Evolutionary conservation across 2,329 filamentous ascomycete genomes (phyloP).

Genomic region (Nothophaeocryptopus gaeumannii): DNA sequence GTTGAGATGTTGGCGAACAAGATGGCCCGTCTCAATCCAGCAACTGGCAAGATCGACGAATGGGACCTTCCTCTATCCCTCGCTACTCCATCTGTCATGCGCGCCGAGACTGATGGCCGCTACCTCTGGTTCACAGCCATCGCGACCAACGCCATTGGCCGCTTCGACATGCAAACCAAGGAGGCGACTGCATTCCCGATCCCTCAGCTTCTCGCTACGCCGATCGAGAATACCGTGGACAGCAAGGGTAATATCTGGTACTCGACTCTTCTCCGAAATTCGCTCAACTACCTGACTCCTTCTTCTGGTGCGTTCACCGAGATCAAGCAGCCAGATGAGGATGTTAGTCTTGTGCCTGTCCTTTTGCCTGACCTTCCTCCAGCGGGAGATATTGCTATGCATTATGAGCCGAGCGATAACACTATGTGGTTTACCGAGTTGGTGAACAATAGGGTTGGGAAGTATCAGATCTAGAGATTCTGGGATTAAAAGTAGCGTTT

Average conservation of each 20-base stretch:
- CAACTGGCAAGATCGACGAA: slow-evolving; percentile 17
- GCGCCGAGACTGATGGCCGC: slow-evolving; percentile 22
- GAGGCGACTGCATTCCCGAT: slow-evolving; percentile 17
- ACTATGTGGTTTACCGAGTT: slow-evolving; percentile 23
- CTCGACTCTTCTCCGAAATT: slow-evolving; percentile 20
- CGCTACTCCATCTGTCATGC: slow-evolving; percentile 23
- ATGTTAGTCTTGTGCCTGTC: slow-evolving; percentile 9
- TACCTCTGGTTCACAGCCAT: slow-evolving; percentile 26
- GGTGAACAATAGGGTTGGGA: slow-evolving; percentile 21
- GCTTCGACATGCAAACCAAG: slow-evolving; percentile 22
- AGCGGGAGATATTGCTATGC: slow-evolving; percentile 21
- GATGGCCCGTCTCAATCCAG: slow-evolving; percentile 22
- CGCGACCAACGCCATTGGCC: slow-evolving; percentile 22
- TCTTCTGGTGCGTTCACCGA: slow-evolving; percentile 18
- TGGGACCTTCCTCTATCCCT: slow-evolving; percentile 19
- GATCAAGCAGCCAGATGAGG: slow-evolving; percentile 19
- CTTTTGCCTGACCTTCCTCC: slow-evolving; percentile 20
- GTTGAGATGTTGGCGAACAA: slow-evolving; percentile 26
- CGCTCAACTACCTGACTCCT: slow-evolving; percentile 22
- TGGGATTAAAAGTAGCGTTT: no score
- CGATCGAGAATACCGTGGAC: slow-evolving; percentile 22
- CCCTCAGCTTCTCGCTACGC: slow-evolving; percentile 18
- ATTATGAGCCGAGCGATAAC: slow-evolving; percentile 18
- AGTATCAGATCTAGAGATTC: slow-evolving; percentile 14
- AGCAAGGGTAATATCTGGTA: slow-evolving; percentile 24